Evolutionary conservation across 441 rosid genomes (phyloP).

Genomic region (Bruguiera hainesii): DNA sequence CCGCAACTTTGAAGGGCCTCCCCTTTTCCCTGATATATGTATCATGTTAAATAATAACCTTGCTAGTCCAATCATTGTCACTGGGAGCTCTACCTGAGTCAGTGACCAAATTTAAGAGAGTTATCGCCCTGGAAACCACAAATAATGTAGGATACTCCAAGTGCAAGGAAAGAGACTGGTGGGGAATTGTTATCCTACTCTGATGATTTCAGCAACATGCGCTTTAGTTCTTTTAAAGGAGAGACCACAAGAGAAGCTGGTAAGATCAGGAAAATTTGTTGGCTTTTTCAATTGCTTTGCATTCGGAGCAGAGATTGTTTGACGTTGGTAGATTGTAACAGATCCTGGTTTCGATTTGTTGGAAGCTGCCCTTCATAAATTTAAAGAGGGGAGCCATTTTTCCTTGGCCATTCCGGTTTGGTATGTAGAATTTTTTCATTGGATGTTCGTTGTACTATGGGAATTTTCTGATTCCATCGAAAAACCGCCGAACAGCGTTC

Average conservation of each 20-base stretch:
- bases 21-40: constrained; percentile 3
- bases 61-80: background rate
- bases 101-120: too few species aligned
- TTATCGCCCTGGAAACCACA: background rate
- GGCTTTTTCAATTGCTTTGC: background rate
- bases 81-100: too few species aligned
- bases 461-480: too few species aligned
- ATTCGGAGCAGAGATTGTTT: background rate
- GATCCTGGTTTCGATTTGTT: constrained; percentile 7
- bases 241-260: background rate
- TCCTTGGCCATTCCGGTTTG: constrained; percentile 34
- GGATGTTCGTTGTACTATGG: too few species aligned
- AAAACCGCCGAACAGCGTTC: too few species aligned
- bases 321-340: background rate
- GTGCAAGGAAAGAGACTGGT: background rate
- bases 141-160: constrained; percentile 1
- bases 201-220: background rate
- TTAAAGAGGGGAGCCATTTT: constrained; percentile 86
- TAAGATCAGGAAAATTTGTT: background rate
- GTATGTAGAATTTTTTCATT: constrained; percentile 6
- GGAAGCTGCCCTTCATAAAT: constrained; percentile 30
- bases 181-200: constrained; percentile 5
- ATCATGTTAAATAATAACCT: background rate
- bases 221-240: constrained; percentile 1
- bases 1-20: constrained; percentile 14